Base-by-base conservation (phyloP, 1,139 yeast genomes). In the Candida albicans region DNA sequence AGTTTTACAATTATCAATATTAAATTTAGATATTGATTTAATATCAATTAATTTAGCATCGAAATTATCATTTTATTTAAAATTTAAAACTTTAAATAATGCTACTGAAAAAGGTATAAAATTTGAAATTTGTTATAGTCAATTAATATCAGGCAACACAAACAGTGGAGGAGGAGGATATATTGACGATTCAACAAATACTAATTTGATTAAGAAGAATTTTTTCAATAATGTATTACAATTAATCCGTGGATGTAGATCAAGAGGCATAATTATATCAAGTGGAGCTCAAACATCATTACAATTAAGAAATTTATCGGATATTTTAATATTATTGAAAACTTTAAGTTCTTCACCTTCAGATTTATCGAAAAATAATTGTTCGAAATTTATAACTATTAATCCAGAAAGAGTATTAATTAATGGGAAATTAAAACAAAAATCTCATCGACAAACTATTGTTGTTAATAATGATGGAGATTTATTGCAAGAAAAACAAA, bases 81-180 rank as follows among this genome's bases (percentile, higher is more conserved):
- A 87, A 52, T 96, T 89, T 66, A 88, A 90, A 56, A 82, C 89
- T 0, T 75, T 90, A 8, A 87, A 96, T 34, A 81, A 89, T 38
- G 97, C 95, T 1, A 75, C 87, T 13, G 85, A 84, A 14, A 79
- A 86, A 46, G 99, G 99, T 1, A 77, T 90, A 38, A 82, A 82
- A 52, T 79, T 93, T 52, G 99, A 93, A 61, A 75, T 93, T 11
- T 75, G 82, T 44, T 93, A 93, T 61, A 69, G 80, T 12, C 70
- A 80, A 37, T 67, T 84, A 29, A 65, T 79, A 24, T 58, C 68
- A 6, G 72, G 77, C 6, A 64, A 75, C 4, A 62, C 3, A 4
- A 18, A 18, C 5, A 18, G 5, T 18, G 5, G 22, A 4, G 3
- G 22, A 4, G 22, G 64, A 49, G 65, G 68, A 49, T 56, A 62